A percentile compares a stretch with the other conserved stretches of the same genome.
phyloP scores from a whole-genome alignment of 148 eudicot species.

The Nyssa sinensis region DNA sequence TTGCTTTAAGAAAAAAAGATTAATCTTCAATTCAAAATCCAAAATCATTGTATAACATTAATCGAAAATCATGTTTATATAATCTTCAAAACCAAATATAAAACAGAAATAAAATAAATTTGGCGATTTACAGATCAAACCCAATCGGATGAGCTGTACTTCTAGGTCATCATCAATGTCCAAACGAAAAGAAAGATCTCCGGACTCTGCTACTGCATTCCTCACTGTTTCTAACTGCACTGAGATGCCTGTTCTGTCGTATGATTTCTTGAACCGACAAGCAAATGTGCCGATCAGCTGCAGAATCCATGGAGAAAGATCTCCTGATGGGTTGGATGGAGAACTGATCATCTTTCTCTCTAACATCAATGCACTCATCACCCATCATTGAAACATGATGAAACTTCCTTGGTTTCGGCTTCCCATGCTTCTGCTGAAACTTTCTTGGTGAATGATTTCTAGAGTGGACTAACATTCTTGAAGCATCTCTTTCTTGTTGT shows the following conservation, averaged over 20 bases:
- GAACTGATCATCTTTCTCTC: slow-evolving; percentile 34
- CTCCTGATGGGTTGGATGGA: slow-evolving; percentile 38
- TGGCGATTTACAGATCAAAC: not conserved
- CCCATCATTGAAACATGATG: slow-evolving; percentile 48
- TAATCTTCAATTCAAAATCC: too few relatives aligned
- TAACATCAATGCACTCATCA: slow-evolving; percentile 38
- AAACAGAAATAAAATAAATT: not conserved
- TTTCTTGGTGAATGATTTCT: slow-evolving; percentile 37
- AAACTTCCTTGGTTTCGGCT: slow-evolving; percentile 22
- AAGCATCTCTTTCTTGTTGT: slow-evolving; percentile 18
- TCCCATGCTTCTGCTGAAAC: slow-evolving; percentile 19
- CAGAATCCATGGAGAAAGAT: slow-evolving; percentile 61
- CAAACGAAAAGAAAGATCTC: slow-evolving; percentile 33
- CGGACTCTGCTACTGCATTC: slow-evolving; percentile 37
- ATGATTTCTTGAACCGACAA: slow-evolving; percentile 33
- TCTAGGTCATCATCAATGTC: slow-evolving; percentile 43
- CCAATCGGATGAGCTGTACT: slow-evolving; percentile 36
- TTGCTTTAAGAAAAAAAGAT: not conserved
- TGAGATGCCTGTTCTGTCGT: slow-evolving; percentile 14
- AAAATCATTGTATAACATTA: not conserved
- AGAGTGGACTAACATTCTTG: slow-evolving; percentile 22
- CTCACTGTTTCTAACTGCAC: slow-evolving; percentile 23
- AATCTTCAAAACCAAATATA: not conserved
- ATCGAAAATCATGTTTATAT: not conserved
- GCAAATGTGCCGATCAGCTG: slow-evolving; percentile 30